These are phyloP conservation scores for Triangularia verruculosa DNA, from an alignment of 2,329 filamentous ascomycete species.

Conservation along the genomic window DNA sequence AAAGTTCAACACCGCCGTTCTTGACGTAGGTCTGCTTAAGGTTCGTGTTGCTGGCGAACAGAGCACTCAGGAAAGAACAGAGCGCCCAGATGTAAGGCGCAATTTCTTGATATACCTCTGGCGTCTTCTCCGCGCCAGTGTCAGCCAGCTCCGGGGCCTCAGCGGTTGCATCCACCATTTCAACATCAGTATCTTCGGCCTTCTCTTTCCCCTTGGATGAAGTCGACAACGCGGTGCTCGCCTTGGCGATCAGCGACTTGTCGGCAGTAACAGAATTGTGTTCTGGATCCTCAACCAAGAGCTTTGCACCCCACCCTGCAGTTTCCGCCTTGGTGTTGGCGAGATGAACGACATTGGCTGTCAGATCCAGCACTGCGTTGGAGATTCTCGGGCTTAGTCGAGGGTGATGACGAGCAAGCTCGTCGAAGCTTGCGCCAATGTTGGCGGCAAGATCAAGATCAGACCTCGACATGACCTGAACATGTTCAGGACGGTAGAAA, in stretches of 20 bases:
- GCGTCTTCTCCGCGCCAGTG: slow-evolving; percentile 1
- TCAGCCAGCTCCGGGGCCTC: neutral
- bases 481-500: slow-evolving; percentile 89
- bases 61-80: slow-evolving; percentile 70
- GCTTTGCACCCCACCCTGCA: slow-evolving; percentile 72
- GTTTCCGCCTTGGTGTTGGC: slow-evolving; percentile 67
- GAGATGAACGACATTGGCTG: slow-evolving; percentile 73
- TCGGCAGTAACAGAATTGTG: slow-evolving; percentile 59
- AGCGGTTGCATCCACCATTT: slow-evolving; percentile 58
- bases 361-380: slow-evolving; percentile 84
- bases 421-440: slow-evolving; percentile 85
- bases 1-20: slow-evolving; percentile 74
- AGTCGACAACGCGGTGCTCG: slow-evolving; percentile 24
- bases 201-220: slow-evolving; percentile 42
- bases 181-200: slow-evolving; percentile 52
- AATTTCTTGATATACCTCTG: slow-evolving; percentile 40
- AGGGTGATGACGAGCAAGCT: slow-evolving; percentile 91
- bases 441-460: slow-evolving; percentile 68
- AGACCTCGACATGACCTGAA: slow-evolving; percentile 70
- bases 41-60: slow-evolving; percentile 65
- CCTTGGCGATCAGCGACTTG: slow-evolving; percentile 36
- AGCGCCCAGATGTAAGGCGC: slow-evolving; percentile 72
- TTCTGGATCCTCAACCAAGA: slow-evolving; percentile 61
- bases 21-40: slow-evolving; percentile 74
- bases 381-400: slow-evolving; percentile 75